Percentiles rank a stretch among this genome's conserved stretches.
phyloP scores from a whole-genome alignment of 1,284 basidiomycete species.

The Tilletia caries region DNA sequence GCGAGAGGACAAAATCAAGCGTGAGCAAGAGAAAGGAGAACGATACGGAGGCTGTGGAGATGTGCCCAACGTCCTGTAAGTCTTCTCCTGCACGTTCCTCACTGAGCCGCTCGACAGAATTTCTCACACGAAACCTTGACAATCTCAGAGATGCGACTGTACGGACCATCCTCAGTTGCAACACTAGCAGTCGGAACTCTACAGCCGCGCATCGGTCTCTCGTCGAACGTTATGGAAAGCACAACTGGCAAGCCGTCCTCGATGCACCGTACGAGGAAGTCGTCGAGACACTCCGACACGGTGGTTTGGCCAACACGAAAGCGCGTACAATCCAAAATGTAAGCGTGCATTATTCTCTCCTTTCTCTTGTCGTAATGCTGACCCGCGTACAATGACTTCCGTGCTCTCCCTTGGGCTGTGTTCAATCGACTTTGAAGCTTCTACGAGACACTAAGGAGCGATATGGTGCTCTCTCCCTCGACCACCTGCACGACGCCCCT shows the following conservation, averaged over 20 bases:
- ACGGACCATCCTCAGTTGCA: slow-evolving; percentile 70
- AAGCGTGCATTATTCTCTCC: background rate
- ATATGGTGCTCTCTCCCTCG: slow-evolving; percentile 52
- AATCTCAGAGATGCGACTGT: slow-evolving; percentile 67
- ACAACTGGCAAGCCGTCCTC: slow-evolving; percentile 65
- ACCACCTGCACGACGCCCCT: slow-evolving; percentile 55
- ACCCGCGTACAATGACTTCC: too few relatives aligned
- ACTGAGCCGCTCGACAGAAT: background rate
- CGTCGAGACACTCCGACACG: slow-evolving; percentile 65
- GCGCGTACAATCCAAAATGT: slow-evolving; percentile 61
- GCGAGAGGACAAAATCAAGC: slow-evolving; percentile 5
- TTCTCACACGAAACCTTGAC: background rate
- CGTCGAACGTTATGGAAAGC: slow-evolving; percentile 63
- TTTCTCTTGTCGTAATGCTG: background rate
- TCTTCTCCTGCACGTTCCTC: background rate
- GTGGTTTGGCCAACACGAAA: slow-evolving; percentile 73
- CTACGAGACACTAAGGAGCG: slow-evolving; percentile 26
- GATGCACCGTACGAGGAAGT: slow-evolving; percentile 60
- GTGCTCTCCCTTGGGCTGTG: background rate
- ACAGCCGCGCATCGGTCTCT: slow-evolving; percentile 65
- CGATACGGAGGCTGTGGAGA: slow-evolving; percentile 39
- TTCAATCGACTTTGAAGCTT: too few relatives aligned
- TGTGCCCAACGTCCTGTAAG: slow-evolving; percentile 22
- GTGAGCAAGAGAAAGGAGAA: slow-evolving; percentile 21
- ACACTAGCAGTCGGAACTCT: slow-evolving; percentile 67